A percentile compares a stretch with the other conserved stretches of the same genome.
Conservation (phyloP, 345 rosid species). For the Eutrema japonicum region DNA sequence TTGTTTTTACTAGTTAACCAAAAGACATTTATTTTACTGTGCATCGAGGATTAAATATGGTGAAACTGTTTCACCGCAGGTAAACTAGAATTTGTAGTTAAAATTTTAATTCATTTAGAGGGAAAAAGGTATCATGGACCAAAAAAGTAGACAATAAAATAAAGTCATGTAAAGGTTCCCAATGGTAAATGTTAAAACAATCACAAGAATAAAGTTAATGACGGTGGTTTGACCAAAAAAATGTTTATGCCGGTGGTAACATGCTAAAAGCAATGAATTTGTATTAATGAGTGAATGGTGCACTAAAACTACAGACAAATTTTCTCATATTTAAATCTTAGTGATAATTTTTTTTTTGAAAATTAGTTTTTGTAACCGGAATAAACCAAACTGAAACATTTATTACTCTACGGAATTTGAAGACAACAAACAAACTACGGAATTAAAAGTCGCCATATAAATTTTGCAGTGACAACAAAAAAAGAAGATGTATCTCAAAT, state of each 20-base stretch:
- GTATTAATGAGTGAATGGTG: too few relatives aligned
- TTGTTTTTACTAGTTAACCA: background rate
- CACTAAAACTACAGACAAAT: too few relatives aligned
- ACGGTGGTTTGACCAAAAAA: background rate
- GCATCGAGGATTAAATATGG: background rate
- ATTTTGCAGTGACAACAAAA: too few relatives aligned
- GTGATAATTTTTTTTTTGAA: too few relatives aligned
- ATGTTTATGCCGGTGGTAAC: background rate
- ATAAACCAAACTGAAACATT: too few relatives aligned
- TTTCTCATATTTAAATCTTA: too few relatives aligned
- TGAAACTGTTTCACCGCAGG: background rate
- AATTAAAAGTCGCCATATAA: too few relatives aligned
- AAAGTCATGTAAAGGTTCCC: constrained; percentile 25
- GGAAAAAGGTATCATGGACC: background rate
- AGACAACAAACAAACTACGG: background rate
- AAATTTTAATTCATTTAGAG: background rate
- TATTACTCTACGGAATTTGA: too few relatives aligned
- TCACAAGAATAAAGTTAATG: constrained; percentile 13
- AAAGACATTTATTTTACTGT: background rate
- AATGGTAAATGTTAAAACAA: constrained; percentile 12
- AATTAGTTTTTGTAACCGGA: too few relatives aligned
- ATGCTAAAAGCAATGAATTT: background rate
- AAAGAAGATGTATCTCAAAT: too few relatives aligned
- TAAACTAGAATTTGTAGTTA: background rate
- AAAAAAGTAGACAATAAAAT: background rate